Base-by-base conservation (phyloP, 164 flowering plant genomes). In the Magnolia officinalis region DNA sequence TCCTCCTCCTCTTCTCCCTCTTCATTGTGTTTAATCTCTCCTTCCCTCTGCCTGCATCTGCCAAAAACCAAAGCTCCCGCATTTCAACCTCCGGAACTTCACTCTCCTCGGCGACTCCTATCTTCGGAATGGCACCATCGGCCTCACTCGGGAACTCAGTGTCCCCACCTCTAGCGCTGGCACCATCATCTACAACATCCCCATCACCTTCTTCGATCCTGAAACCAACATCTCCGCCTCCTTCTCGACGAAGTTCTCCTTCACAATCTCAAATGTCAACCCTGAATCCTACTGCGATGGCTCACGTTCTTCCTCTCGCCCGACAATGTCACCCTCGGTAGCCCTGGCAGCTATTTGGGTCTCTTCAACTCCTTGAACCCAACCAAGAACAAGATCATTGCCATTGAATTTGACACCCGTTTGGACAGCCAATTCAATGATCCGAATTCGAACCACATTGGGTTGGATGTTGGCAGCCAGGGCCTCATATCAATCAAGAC, bases 161-260 rank as follows among this genome's bases (percentile, higher is more conserved):
- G 94, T 93, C 19, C 98, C 98, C 1, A 78, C 94, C 13, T 86
- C 98, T 1, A 90, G 97, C 89, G 85, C 95, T 23, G 99, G 99
- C 61, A 74, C 89, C 16, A 81, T 85, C 8, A 80, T 93, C 77
- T 92, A 78, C 88, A 85, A 88, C 84, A 2, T 26, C 50, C 98
- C 99, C 2, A 58, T 95, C 29, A n/a, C 52, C 0, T 89, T 93
- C 75, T 84, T 84, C 68, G 92, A 92, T 75, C 82, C 86, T 0
- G 76, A 74, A 0, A 75, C 92, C 37, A 89, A 91, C 66, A 16
- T 52, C 79, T 86, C 97, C 0, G 92, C 97, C 67, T 93, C 99
- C 64, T 95, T 95, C 86, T 82, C 86, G 24, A 88, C 98, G 0
- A 79, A 78, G 9, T 95, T 95, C 84, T 79, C 91, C 2, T 95